Evolutionary conservation across 192 early-diverging fungal genomes (phyloP), one percentile per base, ranked within the genome.

Genomic region (Mortierella antarctica): DNA sequence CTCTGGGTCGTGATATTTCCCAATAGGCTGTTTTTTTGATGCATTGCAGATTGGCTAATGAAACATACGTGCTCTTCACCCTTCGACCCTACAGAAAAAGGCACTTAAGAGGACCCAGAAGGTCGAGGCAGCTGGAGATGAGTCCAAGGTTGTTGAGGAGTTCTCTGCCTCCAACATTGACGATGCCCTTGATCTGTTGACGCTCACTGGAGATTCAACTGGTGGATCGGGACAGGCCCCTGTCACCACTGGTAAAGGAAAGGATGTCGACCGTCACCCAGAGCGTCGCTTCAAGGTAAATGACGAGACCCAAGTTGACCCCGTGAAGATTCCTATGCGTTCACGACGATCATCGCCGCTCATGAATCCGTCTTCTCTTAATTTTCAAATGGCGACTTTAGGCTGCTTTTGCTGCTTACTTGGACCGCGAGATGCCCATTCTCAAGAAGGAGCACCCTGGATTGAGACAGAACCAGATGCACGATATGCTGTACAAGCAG

Each of bases 161-260:
- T 96, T 88, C 82, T 85, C 91, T 2, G 95, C 96, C 4, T 86
- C 86, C 31, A 94, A 93, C 60, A 89, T 98, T 73, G 95, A 98
- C 76, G 94, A 92, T 68, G 95, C 95, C 14, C 82, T 98, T 7
- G 90, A 94, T 65, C 88, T 96, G 5, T 72, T 98, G 67, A 63
- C 82, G 0, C 49, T 74, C 17, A 71, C 81, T 23, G 73, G 57
- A 39, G 39, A 73, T 1, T 67, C 54, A 17, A 50, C 60, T 21
- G 70, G 66, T 5, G 78, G 73, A 18, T 48, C 65, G 11, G 85
- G 62, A 4, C 47, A 55, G 23, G 71, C 60, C 42, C 13, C 67
- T n/a, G 61, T 52, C 2, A 71, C 75, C 23, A 74, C 83, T 20
- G 70, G 78, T 52, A 83, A 69, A 49, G 79, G 62, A 39, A 90